Evolutionary conservation across 2,329 filamentous ascomycete genomes (phyloP), one percentile per base, ranked within the genome.

Genomic region (Colletotrichum melonis): DNA sequence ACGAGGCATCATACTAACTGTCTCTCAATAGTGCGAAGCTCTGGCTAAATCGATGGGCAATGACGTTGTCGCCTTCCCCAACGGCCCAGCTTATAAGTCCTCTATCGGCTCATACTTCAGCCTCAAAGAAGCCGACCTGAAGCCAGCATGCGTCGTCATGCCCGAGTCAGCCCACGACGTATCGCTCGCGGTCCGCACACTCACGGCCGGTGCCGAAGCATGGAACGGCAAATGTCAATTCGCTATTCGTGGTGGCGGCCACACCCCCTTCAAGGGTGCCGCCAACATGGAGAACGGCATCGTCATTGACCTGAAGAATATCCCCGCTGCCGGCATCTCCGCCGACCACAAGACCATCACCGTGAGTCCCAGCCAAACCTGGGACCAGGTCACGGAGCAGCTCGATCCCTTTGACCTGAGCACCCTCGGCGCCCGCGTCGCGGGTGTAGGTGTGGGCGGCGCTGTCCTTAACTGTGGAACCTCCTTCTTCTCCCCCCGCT

Each of bases 401-500:
- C 78, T 87, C 1, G 80, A 82, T 9, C 59, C 76, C 4, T 68
- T 80, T 5, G 78, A 78, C 9, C 65, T 86, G 0, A 79, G 80
- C 2, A 82, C 83, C 9, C 75, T 80, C 0, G 85, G 85, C 11
- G 86, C 83, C 2, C 79, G 86, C 22, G 78, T 83, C 11, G 79
- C 79, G 0, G 76, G 77, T 7, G 82, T 86, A 24, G 84, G 85
- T 14, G 84, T 85, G 12, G 81, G 82, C 5, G 85, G 85, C 2
- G 67, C 59, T 9, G 67, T 69, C 6, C 67, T 69, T 6, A 35
- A 60, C 59, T 69, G 72, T 26, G 72, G 72, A 1, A 67, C 64
- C 0, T 74, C 67, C 2, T 74, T 71, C 67, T 74, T 65, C 12
- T 71, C 72, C 2, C 49, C 67, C 7, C 55, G 54, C 22, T 52